These are phyloP conservation scores for Kodamaea sp. DNA, from an alignment of 1,139 yeast genomes.

Conservation along the genomic window DNA sequence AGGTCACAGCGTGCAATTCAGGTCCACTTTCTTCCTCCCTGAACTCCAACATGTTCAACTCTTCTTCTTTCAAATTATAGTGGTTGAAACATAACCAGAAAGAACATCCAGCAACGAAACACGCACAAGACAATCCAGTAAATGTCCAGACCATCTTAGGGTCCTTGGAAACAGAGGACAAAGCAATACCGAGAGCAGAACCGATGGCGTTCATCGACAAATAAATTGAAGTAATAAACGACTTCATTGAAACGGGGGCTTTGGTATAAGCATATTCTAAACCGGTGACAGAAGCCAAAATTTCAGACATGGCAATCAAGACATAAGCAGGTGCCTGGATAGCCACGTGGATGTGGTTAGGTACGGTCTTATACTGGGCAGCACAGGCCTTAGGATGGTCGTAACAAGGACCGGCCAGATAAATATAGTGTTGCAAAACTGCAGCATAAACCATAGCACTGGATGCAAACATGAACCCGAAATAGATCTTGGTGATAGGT, in stretches of 20 bases:
- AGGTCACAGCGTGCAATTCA: slow-evolving; percentile 13
- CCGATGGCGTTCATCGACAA: slow-evolving; percentile 22
- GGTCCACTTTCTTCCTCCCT: slow-evolving; percentile 16
- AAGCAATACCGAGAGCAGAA: slow-evolving; percentile 22
- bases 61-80: slow-evolving; percentile 22
- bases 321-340: slow-evolving; percentile 22
- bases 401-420: slow-evolving; percentile 22
- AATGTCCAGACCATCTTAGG: slow-evolving; percentile 23
- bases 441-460: slow-evolving; percentile 23
- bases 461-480: slow-evolving; percentile 23
- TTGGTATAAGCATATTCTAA: slow-evolving; percentile 25
- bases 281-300: slow-evolving; percentile 23
- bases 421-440: slow-evolving; percentile 22
- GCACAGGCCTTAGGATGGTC: slow-evolving; percentile 19
- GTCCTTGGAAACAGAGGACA: slow-evolving; percentile 18
- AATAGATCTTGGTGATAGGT: slow-evolving; percentile 23
- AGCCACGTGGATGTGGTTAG: slow-evolving; percentile 22
- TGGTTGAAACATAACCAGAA: slow-evolving; percentile 23
- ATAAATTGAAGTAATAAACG: slow-evolving; percentile 22
- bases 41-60: slow-evolving; percentile 21
- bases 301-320: slow-evolving; percentile 22
- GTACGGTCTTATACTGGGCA: slow-evolving; percentile 13
- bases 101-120: slow-evolving; percentile 18
- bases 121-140: slow-evolving; percentile 20
- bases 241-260: slow-evolving; percentile 23